These are phyloP conservation scores for Backusella morwellensis DNA, from an alignment of 192 early-diverging fungal species.

Conservation along the genomic window DNA sequence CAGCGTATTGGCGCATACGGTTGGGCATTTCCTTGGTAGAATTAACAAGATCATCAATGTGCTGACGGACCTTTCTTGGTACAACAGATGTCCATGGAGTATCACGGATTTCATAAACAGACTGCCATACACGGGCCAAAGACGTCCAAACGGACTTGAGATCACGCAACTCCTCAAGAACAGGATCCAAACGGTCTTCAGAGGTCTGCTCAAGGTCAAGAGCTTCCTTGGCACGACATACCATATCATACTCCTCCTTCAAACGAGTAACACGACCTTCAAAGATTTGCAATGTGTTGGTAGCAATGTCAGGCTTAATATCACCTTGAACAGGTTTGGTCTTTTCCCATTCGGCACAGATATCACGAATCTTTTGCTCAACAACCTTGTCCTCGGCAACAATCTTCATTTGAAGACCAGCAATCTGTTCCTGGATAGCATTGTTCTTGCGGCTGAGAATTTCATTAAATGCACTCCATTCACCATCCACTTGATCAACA, in stretches of 20 bases:
- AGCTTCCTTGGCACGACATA: constrained; percentile 91
- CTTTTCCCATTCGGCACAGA: constrained; percentile 91
- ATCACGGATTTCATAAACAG: constrained; percentile 83
- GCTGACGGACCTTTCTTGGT: constrained; percentile 87
- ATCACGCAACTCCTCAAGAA: constrained; percentile 90
- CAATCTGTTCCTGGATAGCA: constrained; percentile 93
- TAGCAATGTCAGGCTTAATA: constrained; percentile 83
- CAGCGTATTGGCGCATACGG: constrained; percentile 96
- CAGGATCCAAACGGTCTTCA: constrained; percentile 74
- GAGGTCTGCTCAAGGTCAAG: constrained; percentile 76
- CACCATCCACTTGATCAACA: constrained; percentile 93
- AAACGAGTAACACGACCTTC: constrained; percentile 78
- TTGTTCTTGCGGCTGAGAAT: constrained; percentile 89
- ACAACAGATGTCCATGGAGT: constrained; percentile 82
- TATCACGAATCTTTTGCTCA: constrained; percentile 78
- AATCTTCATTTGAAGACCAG: constrained; percentile 91
- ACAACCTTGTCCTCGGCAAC: constrained; percentile 89
- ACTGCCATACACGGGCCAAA: constrained; percentile 79
- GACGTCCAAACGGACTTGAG: constrained; percentile 92
- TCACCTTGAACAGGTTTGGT: constrained; percentile 94
- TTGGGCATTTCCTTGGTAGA: constrained; percentile 93
- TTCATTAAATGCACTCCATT: constrained; percentile 97
- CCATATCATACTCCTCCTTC: constrained; percentile 83
- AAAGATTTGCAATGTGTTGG: constrained; percentile 78
- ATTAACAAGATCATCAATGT: constrained; percentile 77